Conservation (phyloP, 345 rosid species). For the Erysimum cheiranthoides region DNA sequence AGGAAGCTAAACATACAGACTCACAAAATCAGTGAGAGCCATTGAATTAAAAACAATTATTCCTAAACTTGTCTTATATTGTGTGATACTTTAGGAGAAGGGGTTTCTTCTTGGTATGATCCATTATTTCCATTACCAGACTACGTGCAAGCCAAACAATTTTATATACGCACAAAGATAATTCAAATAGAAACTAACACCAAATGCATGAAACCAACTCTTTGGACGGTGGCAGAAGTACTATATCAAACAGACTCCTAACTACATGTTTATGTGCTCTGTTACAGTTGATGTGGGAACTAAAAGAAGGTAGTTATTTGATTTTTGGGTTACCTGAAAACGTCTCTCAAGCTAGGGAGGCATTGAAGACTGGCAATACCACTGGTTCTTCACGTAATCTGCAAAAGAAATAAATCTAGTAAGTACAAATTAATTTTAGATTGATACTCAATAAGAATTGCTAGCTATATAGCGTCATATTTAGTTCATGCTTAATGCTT, state of each 20-base stretch:
- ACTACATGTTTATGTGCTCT: too few relatives aligned
- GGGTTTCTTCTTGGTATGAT: neutral
- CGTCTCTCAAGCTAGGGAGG: neutral
- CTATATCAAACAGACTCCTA: neutral
- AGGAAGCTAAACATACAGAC: too few relatives aligned
- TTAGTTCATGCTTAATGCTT: neutral
- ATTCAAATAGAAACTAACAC: neutral
- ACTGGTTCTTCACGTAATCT: neutral
- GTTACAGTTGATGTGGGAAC: neutral
- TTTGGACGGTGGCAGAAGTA: neutral
- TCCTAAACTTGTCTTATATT: too few relatives aligned
- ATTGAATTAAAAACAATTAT: too few relatives aligned
- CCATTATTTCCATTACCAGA: neutral
- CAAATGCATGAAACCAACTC: neutral
- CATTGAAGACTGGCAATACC: neutral
- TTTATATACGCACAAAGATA: neutral
- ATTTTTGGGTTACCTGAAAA: neutral
- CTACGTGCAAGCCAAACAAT: neutral
- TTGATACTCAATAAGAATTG: neutral
- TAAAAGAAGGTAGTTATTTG: neutral
- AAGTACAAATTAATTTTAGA: neutral
- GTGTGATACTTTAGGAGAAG: too few relatives aligned
- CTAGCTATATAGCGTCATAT: neutral
- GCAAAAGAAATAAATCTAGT: neutral
- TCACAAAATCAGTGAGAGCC: too few relatives aligned